A percentile compares a stretch with the other conserved stretches of the same genome.
Conservation (phyloP, 495 filamentous ascomycete genomes). For the Neurospora intermedia region DNA sequence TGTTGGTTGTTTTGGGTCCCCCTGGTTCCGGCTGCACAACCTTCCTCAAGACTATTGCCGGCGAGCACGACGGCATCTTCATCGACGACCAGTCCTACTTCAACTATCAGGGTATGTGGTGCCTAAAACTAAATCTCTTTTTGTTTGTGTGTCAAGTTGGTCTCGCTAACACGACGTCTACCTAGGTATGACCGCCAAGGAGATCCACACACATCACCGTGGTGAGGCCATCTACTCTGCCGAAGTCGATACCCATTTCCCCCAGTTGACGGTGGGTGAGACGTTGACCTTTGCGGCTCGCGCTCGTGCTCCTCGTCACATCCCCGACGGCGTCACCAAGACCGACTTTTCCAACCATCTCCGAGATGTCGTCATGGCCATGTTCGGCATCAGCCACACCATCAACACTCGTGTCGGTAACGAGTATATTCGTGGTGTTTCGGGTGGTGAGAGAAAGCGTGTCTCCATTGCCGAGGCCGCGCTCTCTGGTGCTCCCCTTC, state of each 20-base stretch:
- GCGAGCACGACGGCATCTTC: conserved; percentile 63
- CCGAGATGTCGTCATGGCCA: conserved; percentile 68
- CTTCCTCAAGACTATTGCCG: conserved; percentile 68
- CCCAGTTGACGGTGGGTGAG: conserved; percentile 68
- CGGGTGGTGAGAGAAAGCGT: conserved; percentile 74
- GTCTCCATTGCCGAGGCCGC: conserved; percentile 69
- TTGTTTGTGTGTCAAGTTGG: background rate
- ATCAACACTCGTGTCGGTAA: conserved; percentile 70
- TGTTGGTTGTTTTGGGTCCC: conserved; percentile 68
- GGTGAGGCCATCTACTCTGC: conserved; percentile 77
- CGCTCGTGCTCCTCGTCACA: conserved; percentile 52
- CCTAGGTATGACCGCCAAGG: conserved; percentile 41
- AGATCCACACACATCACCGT: conserved; percentile 57
- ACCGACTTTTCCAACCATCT: conserved; percentile 52
- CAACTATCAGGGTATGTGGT: conserved; percentile 59
- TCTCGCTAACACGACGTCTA: conserved; percentile 7
- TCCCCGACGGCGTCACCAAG: conserved; percentile 48
- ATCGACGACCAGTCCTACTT: conserved; percentile 54
- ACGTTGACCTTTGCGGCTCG: conserved; percentile 69
- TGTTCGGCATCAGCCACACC: conserved; percentile 67
- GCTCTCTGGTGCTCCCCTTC: conserved; percentile 54
- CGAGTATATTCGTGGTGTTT: conserved; percentile 68
- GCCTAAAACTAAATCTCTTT: background rate
- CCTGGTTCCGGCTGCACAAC: conserved; percentile 74
- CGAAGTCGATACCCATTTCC: conserved; percentile 74